Base-by-base conservation (phyloP, 495 filamentous ascomycete genomes). In the Annulohypoxylon maeteangense region DNA sequence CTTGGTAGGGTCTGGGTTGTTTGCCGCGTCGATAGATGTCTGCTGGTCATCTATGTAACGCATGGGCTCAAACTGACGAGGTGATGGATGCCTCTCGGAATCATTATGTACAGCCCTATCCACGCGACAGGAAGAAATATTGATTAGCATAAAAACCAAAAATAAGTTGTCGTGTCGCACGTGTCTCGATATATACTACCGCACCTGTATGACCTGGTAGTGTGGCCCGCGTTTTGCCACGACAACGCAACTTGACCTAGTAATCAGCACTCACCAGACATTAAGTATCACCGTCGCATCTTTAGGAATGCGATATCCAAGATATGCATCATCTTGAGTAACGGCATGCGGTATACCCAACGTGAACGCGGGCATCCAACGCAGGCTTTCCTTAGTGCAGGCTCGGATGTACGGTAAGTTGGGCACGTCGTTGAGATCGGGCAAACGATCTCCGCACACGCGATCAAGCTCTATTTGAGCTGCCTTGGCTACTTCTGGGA, bases 321-420 rank as follows among this genome's bases (percentile, higher is more conserved):
- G 66, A 44, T 82, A 85, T 10, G 67, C 76, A 65, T 90, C 86
- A 63, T 90, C 88, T 14, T 84, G 75, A 10, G 62, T 81, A 0
- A 82, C 78, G 4, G 78, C 72, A 74, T 92, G 90, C 0, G 88
- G 85, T 14, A 90, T 74, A 86, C 82, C 12, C 85, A 83, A 59
- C n/a, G n/a, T n/a, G n/a, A n/a, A n/a, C n/a, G 86, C 82, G 18
- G 88, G 88, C 62, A 86, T 80, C 87, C 87, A 90, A 59, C 88
- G 82, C 22, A 90, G 80, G 3, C 81, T 81, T 68, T 90, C 89
- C 73, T 88, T 89, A 60, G 86, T 78, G 38, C 85, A 79, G 7
- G 75, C 79, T 51, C 70, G 74, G 54, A 85, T 80, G 73, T 89
- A 90, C 6, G 85, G 88, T 4, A 90, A 79, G 47, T 81, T 69